Evolutionary conservation across 441 rosid species (phyloP).

Genomic region (Viola pubescens): DNA sequence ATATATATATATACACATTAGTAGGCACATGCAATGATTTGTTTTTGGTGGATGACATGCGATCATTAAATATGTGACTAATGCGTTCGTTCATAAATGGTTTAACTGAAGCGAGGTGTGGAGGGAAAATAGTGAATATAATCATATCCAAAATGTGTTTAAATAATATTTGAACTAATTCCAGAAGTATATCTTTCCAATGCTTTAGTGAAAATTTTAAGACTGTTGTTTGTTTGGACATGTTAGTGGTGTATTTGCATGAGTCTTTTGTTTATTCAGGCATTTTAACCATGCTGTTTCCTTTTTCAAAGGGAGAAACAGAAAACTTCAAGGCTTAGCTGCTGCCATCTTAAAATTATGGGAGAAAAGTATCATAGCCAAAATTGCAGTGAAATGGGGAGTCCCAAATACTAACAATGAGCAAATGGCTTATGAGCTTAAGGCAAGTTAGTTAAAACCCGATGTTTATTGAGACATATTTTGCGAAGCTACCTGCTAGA

Average conservation of each 20-base stretch:
- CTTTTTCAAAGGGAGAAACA: slow-evolving; percentile 57
- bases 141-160: too few relatives aligned
- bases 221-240: background rate
- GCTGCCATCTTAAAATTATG: slow-evolving; percentile 68
- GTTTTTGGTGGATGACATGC: too few relatives aligned
- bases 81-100: too few relatives aligned
- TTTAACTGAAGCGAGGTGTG: too few relatives aligned
- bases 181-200: too few relatives aligned
- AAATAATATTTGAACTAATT: too few relatives aligned
- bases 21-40: too few relatives aligned
- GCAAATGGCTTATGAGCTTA: slow-evolving; percentile 73
- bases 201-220: too few relatives aligned
- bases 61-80: too few relatives aligned
- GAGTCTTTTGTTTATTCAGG: slow-evolving; percentile 1
- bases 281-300: slow-evolving; percentile 9
- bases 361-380: slow-evolving; percentile 64
- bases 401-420: slow-evolving; percentile 61
- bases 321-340: slow-evolving; percentile 76
- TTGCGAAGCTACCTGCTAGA: too few relatives aligned
- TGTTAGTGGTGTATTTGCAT: slow-evolving; percentile 2
- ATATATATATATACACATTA: background rate
- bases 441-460: slow-evolving; percentile 33
- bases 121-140: too few relatives aligned
- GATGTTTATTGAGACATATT: background rate
- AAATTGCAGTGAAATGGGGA: slow-evolving; percentile 89